Evolutionary conservation across 228 moss, liverwort and hornwort genomes (phyloP).

Genomic region (Sphagnum fallax): DNA sequence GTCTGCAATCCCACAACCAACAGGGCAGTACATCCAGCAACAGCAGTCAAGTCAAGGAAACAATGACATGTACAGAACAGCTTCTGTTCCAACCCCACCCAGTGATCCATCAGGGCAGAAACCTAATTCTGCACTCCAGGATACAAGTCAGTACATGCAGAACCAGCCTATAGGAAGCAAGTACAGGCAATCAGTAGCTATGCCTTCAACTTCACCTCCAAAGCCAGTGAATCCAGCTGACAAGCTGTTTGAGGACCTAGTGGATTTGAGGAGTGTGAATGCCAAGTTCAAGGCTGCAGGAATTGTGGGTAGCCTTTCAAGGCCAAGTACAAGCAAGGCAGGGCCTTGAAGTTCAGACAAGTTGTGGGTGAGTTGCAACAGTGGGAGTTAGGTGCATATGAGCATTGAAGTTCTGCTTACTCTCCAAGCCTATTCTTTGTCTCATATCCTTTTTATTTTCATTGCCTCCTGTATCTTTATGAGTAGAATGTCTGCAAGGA

Average conservation of each 20-base stretch:
- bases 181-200: conserved; percentile 8
- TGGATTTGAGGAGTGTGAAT: conserved; percentile 44
- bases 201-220: conserved; percentile 4
- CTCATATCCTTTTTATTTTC: too few relatives aligned
- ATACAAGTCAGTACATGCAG: conserved; percentile 18
- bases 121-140: conserved; percentile 34
- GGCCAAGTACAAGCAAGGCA: conserved; percentile 23
- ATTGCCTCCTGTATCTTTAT: too few relatives aligned
- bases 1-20: conserved; percentile 38
- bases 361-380: too few relatives aligned
- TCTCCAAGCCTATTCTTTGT: too few relatives aligned
- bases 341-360: conserved; percentile 1
- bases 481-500: too few relatives aligned
- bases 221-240: conserved; percentile 30
- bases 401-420: too few relatives aligned
- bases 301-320: conserved; percentile 19
- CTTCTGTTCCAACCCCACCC: neutral
- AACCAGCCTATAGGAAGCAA: conserved; percentile 25
- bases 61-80: neutral
- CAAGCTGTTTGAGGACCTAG: conserved; percentile 42
- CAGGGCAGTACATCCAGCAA: conserved; percentile 29
- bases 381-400: too few relatives aligned
- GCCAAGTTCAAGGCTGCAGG: conserved; percentile 46
- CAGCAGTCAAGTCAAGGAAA: conserved; percentile 23
- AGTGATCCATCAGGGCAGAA: conserved; percentile 22